Evolutionary conservation across 1,139 yeast genomes (phyloP), one percentile per base, ranked within the genome.

Genomic region (Scheffersomyces stambukii): DNA sequence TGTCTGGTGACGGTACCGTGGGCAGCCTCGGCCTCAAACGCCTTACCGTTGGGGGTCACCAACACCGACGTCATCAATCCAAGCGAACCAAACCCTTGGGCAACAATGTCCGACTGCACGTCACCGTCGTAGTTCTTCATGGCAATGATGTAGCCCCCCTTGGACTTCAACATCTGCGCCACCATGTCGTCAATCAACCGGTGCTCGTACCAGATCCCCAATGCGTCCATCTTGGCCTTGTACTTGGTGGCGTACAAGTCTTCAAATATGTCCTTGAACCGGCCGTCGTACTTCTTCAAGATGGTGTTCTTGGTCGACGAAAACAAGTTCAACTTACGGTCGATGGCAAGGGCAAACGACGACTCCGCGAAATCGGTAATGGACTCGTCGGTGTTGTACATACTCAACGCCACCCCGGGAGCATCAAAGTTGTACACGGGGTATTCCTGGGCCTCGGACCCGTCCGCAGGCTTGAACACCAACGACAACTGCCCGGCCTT

Each of bases 1-100:
- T 89, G 97, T 64, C 97, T 83, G 36, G 96, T 89, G 43, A 89
- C 96, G 23, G 97, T 89, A 36, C 96, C 97, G 57, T 89, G 96
- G 16, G 97, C 96, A 38, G 96, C 96, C 64, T 89, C 97, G 36
- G 93, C 73, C 69, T 89, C 96, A 57, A 86, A 88, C 17, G 96
- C 82, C 65, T 83, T 84, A 30, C 97, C 97, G 60, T 89, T 96
- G 28, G 96, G 95, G 19, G 96, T 81, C 59, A 86, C 76, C 45
- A 89, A 75, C 29, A 86, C 95, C 8, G 96, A 89, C 20, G 96
- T 88, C 97, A 89, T 89, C 50, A 89, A 74, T 31, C 97, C 97
- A 43, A 89, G 72, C 16, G 96, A 88, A 23, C 97, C 97, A 52
- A 88, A 89, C 21, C 97, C 97, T 65, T 89, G 97, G 23, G 97